phyloP scores from a whole-genome alignment of 116 monocot species.

The Papilionanthe hybrid region DNA sequence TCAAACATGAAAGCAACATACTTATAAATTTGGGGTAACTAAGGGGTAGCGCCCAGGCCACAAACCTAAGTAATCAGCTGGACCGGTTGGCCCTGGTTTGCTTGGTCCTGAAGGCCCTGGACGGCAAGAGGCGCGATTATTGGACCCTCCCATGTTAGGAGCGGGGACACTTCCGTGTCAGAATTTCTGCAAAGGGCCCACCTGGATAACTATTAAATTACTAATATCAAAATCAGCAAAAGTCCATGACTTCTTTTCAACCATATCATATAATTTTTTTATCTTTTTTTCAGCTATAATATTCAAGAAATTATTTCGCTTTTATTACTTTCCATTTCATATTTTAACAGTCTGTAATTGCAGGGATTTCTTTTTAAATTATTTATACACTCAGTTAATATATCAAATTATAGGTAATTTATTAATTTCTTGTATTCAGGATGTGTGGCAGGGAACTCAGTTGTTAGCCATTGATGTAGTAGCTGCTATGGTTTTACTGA shows the following conservation, averaged over 20 bases:
- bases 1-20: no score
- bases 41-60: no score
- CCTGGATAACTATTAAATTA: neutral
- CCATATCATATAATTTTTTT: neutral
- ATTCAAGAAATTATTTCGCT: neutral
- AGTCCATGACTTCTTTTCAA: neutral
- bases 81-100: no score
- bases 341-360: neutral
- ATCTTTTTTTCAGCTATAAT: neutral
- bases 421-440: slow-evolving; percentile 27
- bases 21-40: no score
- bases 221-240: neutral
- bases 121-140: no score
- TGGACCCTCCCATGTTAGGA: no score
- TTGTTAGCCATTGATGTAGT: slow-evolving; percentile 81
- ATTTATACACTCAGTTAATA: neutral
- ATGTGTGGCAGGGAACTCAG: slow-evolving; percentile 95
- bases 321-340: neutral
- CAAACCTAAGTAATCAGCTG: no score
- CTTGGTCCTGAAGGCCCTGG: no score
- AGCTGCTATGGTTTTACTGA: slow-evolving; percentile 70
- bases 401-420: neutral
- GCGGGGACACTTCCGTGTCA: no score
- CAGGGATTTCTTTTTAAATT: neutral
- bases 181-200: neutral